Percentiles rank a stretch among this genome's conserved stretches.
Conservation (phyloP, 768 basidiomycete genomes). For the Boletellus sp. region DNA sequence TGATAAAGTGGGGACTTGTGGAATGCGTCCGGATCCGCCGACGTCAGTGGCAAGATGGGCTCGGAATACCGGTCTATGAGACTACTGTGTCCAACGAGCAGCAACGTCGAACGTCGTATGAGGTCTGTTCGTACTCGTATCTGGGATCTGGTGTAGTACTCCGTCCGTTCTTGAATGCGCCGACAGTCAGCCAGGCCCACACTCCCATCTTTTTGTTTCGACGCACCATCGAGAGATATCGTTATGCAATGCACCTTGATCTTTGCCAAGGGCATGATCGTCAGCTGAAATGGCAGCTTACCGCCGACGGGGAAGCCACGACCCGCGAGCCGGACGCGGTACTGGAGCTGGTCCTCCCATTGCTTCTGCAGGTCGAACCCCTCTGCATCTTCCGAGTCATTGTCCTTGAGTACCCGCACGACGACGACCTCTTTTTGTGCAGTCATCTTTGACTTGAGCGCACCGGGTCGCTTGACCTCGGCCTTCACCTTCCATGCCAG, state of each 20-base stretch:
- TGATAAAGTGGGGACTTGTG: slow-evolving; percentile 62
- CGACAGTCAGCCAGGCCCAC: neutral
- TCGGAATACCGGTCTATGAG: slow-evolving; percentile 44
- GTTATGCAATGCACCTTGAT: slow-evolving; percentile 74
- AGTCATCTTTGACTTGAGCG: slow-evolving; percentile 68
- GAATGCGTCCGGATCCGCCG: slow-evolving; percentile 62
- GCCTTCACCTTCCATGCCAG: slow-evolving; percentile 81
- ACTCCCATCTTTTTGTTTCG: neutral
- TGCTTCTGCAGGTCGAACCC: slow-evolving; percentile 81
- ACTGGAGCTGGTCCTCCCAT: slow-evolving; percentile 89
- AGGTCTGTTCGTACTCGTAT: slow-evolving; percentile 70
- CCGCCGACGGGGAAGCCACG: slow-evolving; percentile 83
- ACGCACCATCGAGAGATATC: slow-evolving; percentile 76
- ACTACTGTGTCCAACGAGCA: slow-evolving; percentile 49
- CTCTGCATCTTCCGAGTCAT: slow-evolving; percentile 56
- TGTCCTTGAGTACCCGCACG: slow-evolving; percentile 60
- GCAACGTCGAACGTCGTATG: slow-evolving; percentile 53
- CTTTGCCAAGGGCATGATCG: slow-evolving; percentile 80
- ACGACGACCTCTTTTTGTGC: slow-evolving; percentile 71
- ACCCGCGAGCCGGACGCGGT: slow-evolving; percentile 69
- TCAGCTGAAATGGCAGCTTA: slow-evolving; percentile 71
- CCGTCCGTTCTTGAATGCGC: slow-evolving; percentile 60
- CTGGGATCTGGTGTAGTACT: slow-evolving; percentile 70
- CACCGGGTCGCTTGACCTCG: slow-evolving; percentile 75
- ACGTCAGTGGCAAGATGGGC: slow-evolving; percentile 75